phyloP scores from a whole-genome alignment of 1,139 yeast species.

The Yamadazyma oceani region DNA sequence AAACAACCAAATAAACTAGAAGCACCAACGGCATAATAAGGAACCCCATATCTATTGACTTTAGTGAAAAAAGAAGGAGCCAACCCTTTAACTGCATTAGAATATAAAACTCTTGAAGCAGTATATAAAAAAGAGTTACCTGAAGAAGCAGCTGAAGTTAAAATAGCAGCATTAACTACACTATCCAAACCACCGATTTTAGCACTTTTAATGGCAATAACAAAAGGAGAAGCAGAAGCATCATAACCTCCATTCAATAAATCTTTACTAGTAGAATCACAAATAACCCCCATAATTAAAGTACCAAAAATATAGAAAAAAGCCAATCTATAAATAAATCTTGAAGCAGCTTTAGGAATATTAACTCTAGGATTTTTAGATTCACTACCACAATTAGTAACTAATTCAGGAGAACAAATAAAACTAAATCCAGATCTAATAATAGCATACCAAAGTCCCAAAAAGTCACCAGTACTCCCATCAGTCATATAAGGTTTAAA shows the following conservation, averaged over 20 bases:
- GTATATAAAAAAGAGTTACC: conserved; percentile 74
- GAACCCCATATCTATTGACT: conserved; percentile 68
- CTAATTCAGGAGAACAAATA: conserved; percentile 42
- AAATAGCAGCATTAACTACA: conserved; percentile 65
- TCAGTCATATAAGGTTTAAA: conserved; percentile 44
- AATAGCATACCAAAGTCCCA: conserved; percentile 41
- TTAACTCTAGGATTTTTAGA: conserved; percentile 45
- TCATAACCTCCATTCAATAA: conserved; percentile 35
- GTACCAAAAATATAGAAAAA: conserved; percentile 48
- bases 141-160: conserved; percentile 70
- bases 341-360: conserved; percentile 44
- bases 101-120: conserved; percentile 66
- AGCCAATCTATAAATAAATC: conserved; percentile 49
- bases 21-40: conserved; percentile 46
- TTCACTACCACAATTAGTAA: conserved; percentile 43
- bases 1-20: conserved; percentile 40
- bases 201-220: conserved; percentile 56
- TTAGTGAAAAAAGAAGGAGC: conserved; percentile 59
- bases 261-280: conserved; percentile 31
- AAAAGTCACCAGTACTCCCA: conserved; percentile 61
- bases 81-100: conserved; percentile 59
- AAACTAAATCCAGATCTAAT: conserved; percentile 43
- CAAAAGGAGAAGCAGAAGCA: conserved; percentile 54
- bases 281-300: conserved; percentile 49
- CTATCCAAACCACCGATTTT: conserved; percentile 61